Percentiles rank a stretch among this genome's conserved stretches.
Evolutionary conservation across 2,329 filamentous ascomycete genomes (phyloP).

Genomic region (Cladosporium sp.): DNA sequence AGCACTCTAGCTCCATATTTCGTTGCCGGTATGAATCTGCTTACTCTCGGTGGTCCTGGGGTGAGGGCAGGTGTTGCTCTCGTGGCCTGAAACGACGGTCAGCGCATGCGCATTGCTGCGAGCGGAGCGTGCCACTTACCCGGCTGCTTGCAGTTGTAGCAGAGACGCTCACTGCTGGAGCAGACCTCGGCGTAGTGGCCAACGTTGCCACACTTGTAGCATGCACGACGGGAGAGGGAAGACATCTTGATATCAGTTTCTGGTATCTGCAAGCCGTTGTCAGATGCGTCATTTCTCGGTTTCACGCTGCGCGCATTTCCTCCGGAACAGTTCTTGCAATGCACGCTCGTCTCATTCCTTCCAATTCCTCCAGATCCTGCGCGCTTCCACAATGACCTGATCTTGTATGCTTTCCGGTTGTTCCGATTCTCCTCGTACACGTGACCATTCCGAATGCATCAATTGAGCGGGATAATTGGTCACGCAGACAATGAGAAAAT

Average conservation of each 20-base stretch:
- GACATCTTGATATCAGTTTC: slow-evolving; percentile 14
- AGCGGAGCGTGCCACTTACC: slow-evolving; percentile 42
- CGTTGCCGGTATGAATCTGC: slow-evolving; percentile 23
- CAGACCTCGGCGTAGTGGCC: slow-evolving; percentile 74
- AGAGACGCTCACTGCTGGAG: slow-evolving; percentile 95
- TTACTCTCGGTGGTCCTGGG: slow-evolving; percentile 90
- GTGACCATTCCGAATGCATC: background rate
- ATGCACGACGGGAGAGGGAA: slow-evolving; percentile 50
- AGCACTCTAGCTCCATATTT: background rate
- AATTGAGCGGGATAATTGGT: background rate
- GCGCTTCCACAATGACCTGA: too few species aligned
- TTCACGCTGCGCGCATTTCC: too few species aligned
- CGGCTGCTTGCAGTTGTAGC: slow-evolving; percentile 99
- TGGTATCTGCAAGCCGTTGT: slow-evolving; percentile 10
- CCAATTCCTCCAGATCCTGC: too few species aligned
- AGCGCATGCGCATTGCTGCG: slow-evolving; percentile 36
- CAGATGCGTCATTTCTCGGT: background rate
- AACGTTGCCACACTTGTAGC: slow-evolving; percentile 52
- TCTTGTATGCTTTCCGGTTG: too few species aligned
- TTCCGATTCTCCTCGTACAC: background rate
- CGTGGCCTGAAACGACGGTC: slow-evolving; percentile 61
- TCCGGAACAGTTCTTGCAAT: too few species aligned
- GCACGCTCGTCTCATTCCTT: too few species aligned
- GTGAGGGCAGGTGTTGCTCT: slow-evolving; percentile 95
- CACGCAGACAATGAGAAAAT: too few species aligned